Percentiles rank a stretch among this genome's conserved stretches.
phyloP scores from a whole-genome alignment of 768 basidiomycete species.

The Lyophyllum decastes region DNA sequence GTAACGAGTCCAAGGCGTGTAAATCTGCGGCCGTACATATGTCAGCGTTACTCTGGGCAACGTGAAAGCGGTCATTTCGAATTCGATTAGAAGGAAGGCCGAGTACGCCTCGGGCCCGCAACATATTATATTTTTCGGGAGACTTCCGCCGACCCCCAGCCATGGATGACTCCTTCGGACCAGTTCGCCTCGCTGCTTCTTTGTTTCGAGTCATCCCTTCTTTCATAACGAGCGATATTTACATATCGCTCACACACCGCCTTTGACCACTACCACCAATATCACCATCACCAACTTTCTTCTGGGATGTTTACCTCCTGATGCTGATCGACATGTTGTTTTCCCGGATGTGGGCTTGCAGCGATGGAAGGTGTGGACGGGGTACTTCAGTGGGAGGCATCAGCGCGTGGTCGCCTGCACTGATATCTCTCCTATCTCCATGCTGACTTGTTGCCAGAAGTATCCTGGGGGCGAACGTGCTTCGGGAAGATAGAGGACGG shows the following conservation, averaged over 20 bases:
- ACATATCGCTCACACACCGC: too few species aligned
- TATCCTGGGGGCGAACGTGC: not conserved
- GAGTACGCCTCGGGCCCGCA: too few species aligned
- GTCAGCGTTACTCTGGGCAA: too few species aligned
- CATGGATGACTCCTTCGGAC: not conserved
- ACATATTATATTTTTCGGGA: not conserved
- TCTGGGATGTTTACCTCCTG: not conserved
- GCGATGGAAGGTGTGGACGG: not conserved
- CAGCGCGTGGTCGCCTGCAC: not conserved
- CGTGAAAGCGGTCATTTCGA: too few species aligned
- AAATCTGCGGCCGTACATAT: too few species aligned
- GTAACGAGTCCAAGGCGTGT: too few species aligned
- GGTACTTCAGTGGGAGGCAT: not conserved
- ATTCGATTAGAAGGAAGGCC: too few species aligned
- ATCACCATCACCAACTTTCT: too few species aligned
- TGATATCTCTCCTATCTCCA: not conserved
- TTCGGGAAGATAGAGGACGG: not conserved
- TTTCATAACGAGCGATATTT: too few species aligned
- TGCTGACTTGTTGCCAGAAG: not conserved
- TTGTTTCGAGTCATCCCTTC: conserved; percentile 5
- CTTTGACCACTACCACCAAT: too few species aligned
- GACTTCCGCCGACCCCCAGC: not conserved
- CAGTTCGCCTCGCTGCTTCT: conserved; percentile 3
- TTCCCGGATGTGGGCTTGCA: not conserved
- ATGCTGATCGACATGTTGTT: not conserved